Evolutionary conservation across 495 filamentous ascomycete species (phyloP).

Genomic region (Penicillium turbatum): DNA sequence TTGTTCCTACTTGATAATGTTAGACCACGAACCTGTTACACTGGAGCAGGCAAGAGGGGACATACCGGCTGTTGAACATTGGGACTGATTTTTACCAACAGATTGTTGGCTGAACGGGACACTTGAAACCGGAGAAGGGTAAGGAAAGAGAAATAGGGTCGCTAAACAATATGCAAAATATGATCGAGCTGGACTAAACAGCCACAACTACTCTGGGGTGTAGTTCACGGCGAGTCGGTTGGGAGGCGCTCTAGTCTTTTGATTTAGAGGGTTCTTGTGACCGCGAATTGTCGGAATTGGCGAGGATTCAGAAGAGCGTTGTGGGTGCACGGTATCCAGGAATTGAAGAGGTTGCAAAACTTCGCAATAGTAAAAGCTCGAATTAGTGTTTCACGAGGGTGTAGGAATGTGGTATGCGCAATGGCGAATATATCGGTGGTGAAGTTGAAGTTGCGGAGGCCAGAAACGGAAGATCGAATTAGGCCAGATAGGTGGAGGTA

Average conservation of each 20-base stretch:
- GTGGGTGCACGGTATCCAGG: neutral
- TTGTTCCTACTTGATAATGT: conserved; percentile 56
- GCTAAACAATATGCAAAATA: conserved; percentile 7
- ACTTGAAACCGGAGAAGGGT: conserved; percentile 2
- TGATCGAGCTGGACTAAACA: neutral
- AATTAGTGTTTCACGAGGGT: neutral
- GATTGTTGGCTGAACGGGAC: neutral
- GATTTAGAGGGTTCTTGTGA: neutral
- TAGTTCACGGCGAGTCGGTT: neutral
- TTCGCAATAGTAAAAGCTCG: neutral
- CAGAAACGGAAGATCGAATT: conserved; percentile 1
- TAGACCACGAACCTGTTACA: neutral
- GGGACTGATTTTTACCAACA: conserved; percentile 8
- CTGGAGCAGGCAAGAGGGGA: neutral
- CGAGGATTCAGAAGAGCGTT: neutral
- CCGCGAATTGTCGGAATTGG: neutral
- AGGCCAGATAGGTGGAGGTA: neutral
- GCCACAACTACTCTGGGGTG: neutral
- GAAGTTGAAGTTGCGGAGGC: neutral
- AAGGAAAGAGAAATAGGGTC: neutral
- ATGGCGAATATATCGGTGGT: neutral
- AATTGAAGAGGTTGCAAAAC: neutral
- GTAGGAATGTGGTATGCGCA: neutral
- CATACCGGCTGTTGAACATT: conserved; percentile 28
- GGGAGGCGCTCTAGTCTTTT: neutral